These are phyloP conservation scores for Dothiorella sarmentorum DNA, from an alignment of 2,329 filamentous ascomycete genomes.

Conservation along the genomic window DNA sequence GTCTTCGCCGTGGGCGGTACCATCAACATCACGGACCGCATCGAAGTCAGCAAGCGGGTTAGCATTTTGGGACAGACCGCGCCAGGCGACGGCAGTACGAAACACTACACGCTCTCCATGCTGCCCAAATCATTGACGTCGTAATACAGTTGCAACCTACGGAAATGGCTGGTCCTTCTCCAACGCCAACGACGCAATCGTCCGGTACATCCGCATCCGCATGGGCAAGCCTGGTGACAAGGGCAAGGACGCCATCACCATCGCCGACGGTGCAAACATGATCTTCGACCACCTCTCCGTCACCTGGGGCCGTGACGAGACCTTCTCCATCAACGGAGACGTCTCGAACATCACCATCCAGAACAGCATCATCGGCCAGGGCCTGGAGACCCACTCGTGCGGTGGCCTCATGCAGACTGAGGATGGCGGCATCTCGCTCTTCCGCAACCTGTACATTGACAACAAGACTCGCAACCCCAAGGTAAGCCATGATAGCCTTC, in stretches of 20 bases:
- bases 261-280: conserved; percentile 52
- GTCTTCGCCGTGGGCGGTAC: conserved; percentile 51
- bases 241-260: conserved; percentile 54
- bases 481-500: too few species aligned
- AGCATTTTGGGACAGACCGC: conserved; percentile 52
- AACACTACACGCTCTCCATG: background rate
- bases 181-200: conserved; percentile 52
- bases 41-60: conserved; percentile 49
- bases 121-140: conserved; percentile 15
- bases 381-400: conserved; percentile 53
- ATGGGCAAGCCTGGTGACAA: conserved; percentile 52
- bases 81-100: conserved; percentile 41
- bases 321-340: conserved; percentile 50
- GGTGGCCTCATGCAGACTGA: conserved; percentile 51
- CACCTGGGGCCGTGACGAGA: conserved; percentile 56
- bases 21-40: conserved; percentile 47
- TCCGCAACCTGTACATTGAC: conserved; percentile 56
- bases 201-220: conserved; percentile 54
- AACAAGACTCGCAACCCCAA: conserved; percentile 58
- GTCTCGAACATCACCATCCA: conserved; percentile 50
- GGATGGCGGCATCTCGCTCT: conserved; percentile 49
- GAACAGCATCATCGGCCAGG: conserved; percentile 54
- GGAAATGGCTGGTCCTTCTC: conserved; percentile 54
- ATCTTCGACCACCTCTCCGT: conserved; percentile 56
- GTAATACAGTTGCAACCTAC: conserved; percentile 46